phyloP scores from a whole-genome alignment of 169 alveolate species.

The Plasmodium vivax region DNA sequence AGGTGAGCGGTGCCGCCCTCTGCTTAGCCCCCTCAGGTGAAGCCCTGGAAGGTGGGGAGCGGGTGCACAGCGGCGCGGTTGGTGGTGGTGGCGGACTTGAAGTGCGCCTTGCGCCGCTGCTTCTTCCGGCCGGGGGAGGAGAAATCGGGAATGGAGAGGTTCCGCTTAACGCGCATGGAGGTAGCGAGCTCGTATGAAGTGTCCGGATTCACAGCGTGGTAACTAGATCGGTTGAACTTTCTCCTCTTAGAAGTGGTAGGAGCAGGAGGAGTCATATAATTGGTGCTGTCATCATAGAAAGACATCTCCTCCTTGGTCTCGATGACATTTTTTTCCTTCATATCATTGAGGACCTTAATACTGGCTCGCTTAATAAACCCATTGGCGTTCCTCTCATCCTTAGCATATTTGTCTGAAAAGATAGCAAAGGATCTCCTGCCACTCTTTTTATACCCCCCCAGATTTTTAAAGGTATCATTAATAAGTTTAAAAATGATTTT shows the following conservation, averaged over 20 bases:
- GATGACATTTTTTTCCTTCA: constrained; percentile 66
- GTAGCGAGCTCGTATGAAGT: constrained; percentile 11
- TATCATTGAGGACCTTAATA: constrained; percentile 62
- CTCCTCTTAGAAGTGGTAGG: constrained; percentile 20
- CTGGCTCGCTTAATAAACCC: constrained; percentile 74
- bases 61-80: background rate
- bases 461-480: constrained; percentile 68
- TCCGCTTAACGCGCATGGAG: constrained; percentile 31
- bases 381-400: constrained; percentile 38
- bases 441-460: constrained; percentile 73
- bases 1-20: too few relatives aligned
- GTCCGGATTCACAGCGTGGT: constrained; percentile 22
- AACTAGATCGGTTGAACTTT: constrained; percentile 58
- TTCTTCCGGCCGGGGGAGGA: constrained; percentile 31
- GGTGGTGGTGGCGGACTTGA: constrained; percentile 45
- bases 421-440: constrained; percentile 73
- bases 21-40: background rate
- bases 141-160: constrained; percentile 55
- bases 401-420: constrained; percentile 67
- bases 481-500: constrained; percentile 56
- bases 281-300: constrained; percentile 44
- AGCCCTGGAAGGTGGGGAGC: background rate
- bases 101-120: background rate
- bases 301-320: constrained; percentile 62
- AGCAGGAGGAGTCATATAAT: constrained; percentile 3